phyloP scores from a whole-genome alignment of 73 alveolate genomes.

The Tetrahymena borealis region DNA sequence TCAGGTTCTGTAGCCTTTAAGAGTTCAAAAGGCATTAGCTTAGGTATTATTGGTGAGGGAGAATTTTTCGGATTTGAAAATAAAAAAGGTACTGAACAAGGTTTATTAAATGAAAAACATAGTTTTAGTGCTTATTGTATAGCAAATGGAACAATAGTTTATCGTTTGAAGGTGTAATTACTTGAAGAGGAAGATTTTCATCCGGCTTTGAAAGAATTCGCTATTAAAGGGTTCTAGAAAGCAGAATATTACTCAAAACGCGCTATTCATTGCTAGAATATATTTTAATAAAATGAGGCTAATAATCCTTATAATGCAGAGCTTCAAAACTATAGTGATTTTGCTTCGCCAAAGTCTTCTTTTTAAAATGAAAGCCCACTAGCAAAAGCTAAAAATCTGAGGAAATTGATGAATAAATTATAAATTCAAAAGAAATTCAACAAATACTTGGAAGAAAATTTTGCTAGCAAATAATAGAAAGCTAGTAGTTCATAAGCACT shows the following conservation, averaged over 20 bases:
- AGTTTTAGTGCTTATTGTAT: neutral
- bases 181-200: neutral
- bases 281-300: neutral
- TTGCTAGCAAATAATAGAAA: too few relatives aligned
- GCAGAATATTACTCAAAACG: neutral
- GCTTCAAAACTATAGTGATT: neutral
- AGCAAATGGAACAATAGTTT: neutral
- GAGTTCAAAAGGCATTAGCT: neutral
- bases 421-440: neutral
- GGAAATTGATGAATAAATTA: neutral
- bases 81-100: neutral
- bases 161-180: neutral
- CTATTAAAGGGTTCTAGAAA: neutral
- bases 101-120: neutral
- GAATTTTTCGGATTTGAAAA: neutral
- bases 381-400: neutral
- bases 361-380: neutral
- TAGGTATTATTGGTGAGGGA: neutral
- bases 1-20: neutral
- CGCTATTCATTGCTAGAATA: neutral
- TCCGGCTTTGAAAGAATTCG: neutral
- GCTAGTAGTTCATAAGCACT: too few relatives aligned
- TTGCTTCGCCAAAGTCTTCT: neutral
- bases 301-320: neutral
- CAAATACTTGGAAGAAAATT: neutral